These are phyloP conservation scores for Paraurostyla sp. DNA, from an alignment of 73 alveolate genomes.

Conservation along the genomic window DNA sequence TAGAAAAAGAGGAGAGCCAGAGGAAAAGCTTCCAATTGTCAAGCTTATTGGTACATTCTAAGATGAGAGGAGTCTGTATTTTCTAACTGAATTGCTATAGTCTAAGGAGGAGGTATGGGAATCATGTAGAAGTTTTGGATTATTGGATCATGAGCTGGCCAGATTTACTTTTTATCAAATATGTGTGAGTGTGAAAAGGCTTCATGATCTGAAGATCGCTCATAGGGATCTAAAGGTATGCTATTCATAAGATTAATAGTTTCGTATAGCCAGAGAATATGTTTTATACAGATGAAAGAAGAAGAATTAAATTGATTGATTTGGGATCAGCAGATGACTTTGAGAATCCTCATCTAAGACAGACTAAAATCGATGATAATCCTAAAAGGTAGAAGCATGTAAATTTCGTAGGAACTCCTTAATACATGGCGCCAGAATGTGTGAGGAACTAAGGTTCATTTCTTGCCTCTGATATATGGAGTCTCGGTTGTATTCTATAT, in stretches of 20 bases:
- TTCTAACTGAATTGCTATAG: constrained; percentile 48
- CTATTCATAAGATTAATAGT: background rate
- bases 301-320: constrained; percentile 59
- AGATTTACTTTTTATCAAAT: constrained; percentile 64
- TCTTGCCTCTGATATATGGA: constrained; percentile 67
- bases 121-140: constrained; percentile 64
- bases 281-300: constrained; percentile 13
- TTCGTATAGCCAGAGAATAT: constrained; percentile 68
- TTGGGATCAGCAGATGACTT: constrained; percentile 66
- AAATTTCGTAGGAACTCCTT: constrained; percentile 74
- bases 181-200: constrained; percentile 41
- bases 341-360: constrained; percentile 46
- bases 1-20: background rate
- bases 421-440: constrained; percentile 80
- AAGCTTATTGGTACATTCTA: constrained; percentile 69
- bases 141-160: background rate
- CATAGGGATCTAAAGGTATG: constrained; percentile 65
- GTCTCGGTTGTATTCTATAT: constrained; percentile 72
- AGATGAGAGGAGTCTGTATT: constrained; percentile 64
- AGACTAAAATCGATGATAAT: constrained; percentile 61
- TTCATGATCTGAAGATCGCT: constrained; percentile 34
- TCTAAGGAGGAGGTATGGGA: constrained; percentile 66
- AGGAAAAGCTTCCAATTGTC: constrained; percentile 49
- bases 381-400: constrained; percentile 67
- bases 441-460: constrained; percentile 55